Percentiles rank a stretch among this genome's conserved stretches.
phyloP scores from a whole-genome alignment of 345 rosid species.

The Eucalyptus dawsonii region DNA sequence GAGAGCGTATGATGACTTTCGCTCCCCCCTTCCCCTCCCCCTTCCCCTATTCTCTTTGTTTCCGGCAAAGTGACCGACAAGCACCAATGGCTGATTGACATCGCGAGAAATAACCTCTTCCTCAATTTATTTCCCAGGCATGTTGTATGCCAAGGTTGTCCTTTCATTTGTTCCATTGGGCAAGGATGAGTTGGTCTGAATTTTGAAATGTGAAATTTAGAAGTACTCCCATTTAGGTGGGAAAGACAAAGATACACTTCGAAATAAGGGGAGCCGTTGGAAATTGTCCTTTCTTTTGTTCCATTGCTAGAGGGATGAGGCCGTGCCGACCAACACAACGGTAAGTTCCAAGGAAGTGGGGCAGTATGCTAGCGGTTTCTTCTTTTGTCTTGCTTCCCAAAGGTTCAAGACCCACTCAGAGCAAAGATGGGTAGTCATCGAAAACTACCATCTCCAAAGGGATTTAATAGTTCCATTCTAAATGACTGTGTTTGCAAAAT shows the following conservation, averaged over 20 bases:
- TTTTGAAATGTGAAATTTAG: too few species aligned
- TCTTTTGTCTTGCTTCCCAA: neutral
- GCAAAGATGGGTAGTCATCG: neutral
- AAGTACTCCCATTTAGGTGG: too few species aligned
- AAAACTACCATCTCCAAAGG: accelerated
- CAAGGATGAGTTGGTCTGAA: neutral
- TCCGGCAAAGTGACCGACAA: neutral
- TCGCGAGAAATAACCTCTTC: neutral
- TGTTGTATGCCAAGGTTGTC: neutral
- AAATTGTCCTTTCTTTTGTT: neutral
- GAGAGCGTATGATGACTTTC: neutral
- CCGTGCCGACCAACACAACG: neutral
- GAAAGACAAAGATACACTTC: too few species aligned
- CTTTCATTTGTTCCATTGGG: neutral
- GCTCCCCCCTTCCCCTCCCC: neutral
- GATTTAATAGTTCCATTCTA: accelerated
- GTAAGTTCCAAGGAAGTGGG: neutral
- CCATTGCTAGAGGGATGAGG: neutral
- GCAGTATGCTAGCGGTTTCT: neutral
- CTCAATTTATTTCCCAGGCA: too few species aligned
- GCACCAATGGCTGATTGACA: neutral
- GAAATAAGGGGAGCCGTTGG: too few species aligned
- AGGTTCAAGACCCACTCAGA: neutral
- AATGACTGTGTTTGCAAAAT: neutral
- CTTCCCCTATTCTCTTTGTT: neutral